Evolutionary conservation across 139 green algal species (phyloP), one percentile per base, ranked within the genome.

Genomic region (Limnomonas spitsbergensis): DNA sequence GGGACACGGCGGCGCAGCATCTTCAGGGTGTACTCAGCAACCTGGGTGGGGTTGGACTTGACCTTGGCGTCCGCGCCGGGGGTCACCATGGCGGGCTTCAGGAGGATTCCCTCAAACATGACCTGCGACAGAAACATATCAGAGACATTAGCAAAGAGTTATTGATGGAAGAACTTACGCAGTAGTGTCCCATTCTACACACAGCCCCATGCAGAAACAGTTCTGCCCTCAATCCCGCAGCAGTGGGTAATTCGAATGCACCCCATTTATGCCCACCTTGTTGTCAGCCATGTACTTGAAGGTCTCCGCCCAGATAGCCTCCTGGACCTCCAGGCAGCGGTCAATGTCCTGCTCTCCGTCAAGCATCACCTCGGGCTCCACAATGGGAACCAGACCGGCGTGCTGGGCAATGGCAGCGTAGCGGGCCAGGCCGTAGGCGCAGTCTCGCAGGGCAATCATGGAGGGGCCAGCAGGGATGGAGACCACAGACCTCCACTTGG

Each of bases 31-130:
- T 97, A 97, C 39, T 94, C 86, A 61, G 96, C 91, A 37, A 99
- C 94, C 80, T 89, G 83, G 72, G 96, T 91, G 66, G 96, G 92
- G 80, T 80, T 84, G 78, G 86, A 80, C 38, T 83, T 81, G 83
- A 88, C 92, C 34, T 74, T 66, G 90, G 84, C 94, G 79, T 99
- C 96, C 53, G 96, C 96, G 78, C 96, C 96, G 38, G 96, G 96
- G 84, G 95, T 99, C 77, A 99, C 96, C 96, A 99, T 99, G 91
- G 90, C 93, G 70, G 96, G 96, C 94, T 99, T 99, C 67, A 99
- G 91, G 72, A 99, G 93, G 91, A 99, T 99, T 75, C 96, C 96
- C 93, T 99, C 96, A 78, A 99, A 97, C 87, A 99, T 80, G 71
- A 99, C 96, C 75, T 94, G 89, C 72, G 36, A 32, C 38, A 34